Percentiles rank a stretch among this genome's conserved stretches.
Evolutionary conservation across 371 early-diverging fungal genomes (phyloP).

Genomic region (Nosema granulosis): DNA sequence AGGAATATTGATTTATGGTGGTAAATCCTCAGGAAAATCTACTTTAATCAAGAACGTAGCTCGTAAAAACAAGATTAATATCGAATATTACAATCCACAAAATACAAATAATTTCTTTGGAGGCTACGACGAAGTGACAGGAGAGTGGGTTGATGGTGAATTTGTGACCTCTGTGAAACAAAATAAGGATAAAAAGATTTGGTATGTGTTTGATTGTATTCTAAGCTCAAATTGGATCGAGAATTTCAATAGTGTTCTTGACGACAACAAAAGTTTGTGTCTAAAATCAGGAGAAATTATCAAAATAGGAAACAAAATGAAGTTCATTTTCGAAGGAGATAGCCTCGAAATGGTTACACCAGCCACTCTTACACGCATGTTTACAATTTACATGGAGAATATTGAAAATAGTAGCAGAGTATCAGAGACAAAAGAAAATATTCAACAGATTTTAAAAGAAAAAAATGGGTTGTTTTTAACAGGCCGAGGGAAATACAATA

Average conservation of each 20-base stretch:
- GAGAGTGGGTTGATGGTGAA: constrained; percentile 96
- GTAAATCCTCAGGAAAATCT: constrained; percentile 70
- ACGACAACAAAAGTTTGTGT: constrained; percentile 77
- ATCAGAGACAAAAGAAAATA: neutral
- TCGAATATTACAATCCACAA: constrained; percentile 93
- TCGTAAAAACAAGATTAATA: constrained; percentile 78
- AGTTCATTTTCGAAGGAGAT: constrained; percentile 97
- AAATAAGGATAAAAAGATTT: constrained; percentile 91
- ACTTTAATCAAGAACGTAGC: constrained; percentile 72
- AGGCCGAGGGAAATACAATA: neutral
- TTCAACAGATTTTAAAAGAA: neutral
- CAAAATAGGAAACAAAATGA: constrained; percentile 82
- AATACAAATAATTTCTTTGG: constrained; percentile 90
- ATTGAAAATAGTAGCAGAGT: constrained; percentile 49
- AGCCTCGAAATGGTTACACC: constrained; percentile 85
- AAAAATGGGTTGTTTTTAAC: neutral
- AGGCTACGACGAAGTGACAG: constrained; percentile 84
- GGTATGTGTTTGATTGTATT: constrained; percentile 98
- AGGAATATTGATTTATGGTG: constrained; percentile 70
- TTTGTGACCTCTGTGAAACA: constrained; percentile 86
- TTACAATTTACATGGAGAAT: constrained; percentile 95
- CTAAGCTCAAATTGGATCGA: constrained; percentile 99
- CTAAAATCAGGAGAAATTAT: constrained; percentile 89
- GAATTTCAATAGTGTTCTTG: constrained; percentile 79
- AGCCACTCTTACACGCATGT: constrained; percentile 94